phyloP scores from a whole-genome alignment of 139 green algal genomes.

The Haematococcus lacustris region DNA sequence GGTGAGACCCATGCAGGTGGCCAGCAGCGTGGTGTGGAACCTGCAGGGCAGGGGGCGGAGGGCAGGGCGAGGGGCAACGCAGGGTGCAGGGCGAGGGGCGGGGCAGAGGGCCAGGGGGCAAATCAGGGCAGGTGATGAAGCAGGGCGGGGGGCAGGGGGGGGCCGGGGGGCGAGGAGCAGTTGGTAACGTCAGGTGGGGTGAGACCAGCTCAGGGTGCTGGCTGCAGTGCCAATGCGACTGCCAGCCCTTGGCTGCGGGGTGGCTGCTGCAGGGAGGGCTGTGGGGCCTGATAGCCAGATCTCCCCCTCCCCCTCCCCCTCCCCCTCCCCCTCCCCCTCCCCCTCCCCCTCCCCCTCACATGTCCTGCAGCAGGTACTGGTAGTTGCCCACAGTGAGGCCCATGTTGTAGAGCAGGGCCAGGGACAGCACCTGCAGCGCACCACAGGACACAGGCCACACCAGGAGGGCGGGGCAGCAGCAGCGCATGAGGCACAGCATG shows the following conservation, averaged over 20 bases:
- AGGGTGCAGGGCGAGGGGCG: neutral
- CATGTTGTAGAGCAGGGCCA: slow-evolving; percentile 7
- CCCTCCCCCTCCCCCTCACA: neutral
- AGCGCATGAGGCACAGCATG: no score
- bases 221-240: neutral
- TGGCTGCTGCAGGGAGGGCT: no score
- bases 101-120: neutral
- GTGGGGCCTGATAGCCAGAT: no score
- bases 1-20: slow-evolving; percentile 10
- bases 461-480: no score
- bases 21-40: slow-evolving; percentile 13
- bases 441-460: no score
- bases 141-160: no score
- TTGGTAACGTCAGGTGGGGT: no score
- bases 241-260: no score
- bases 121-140: neutral
- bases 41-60: no score
- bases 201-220: no score
- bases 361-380: slow-evolving; percentile 1
- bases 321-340: neutral
- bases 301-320: no score
- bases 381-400: slow-evolving; percentile 16
- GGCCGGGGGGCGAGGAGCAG: no score
- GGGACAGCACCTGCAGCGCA: slow-evolving; percentile 8
- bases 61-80: neutral